Evolutionary conservation across 2,329 filamentous ascomycete species (phyloP).

Genomic region (Ophiostoma sp.): DNA sequence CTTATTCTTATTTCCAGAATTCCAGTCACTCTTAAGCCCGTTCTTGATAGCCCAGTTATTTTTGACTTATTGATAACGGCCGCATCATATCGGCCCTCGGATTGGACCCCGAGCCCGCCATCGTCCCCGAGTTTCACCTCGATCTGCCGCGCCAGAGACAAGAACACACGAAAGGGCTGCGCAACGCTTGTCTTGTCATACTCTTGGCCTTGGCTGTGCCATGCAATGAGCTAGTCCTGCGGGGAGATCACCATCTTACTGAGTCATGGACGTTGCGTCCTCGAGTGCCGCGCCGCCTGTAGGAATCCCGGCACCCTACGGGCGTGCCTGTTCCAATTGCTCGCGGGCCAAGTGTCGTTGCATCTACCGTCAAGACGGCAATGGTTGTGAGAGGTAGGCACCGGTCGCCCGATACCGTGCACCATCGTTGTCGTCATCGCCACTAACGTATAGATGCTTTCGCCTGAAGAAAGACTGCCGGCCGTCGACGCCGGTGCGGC

Average conservation of each 20-base stretch:
- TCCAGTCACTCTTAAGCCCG: neutral
- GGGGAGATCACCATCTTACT: neutral
- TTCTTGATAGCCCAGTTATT: neutral
- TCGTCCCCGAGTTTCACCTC: neutral
- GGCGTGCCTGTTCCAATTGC: slow-evolving; percentile 44
- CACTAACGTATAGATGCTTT: slow-evolving; percentile 32
- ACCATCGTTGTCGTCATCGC: too few relatives aligned
- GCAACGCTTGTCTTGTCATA: neutral
- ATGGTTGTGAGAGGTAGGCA: slow-evolving; percentile 33
- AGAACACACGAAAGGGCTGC: neutral
- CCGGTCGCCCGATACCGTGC: too few relatives aligned
- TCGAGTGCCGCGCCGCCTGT: neutral
- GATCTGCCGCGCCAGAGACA: neutral
- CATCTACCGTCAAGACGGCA: slow-evolving; percentile 34
- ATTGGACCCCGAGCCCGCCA: neutral
- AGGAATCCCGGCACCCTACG: slow-evolving; percentile 34
- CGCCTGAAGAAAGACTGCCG: slow-evolving; percentile 45
- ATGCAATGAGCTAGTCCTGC: slow-evolving; percentile 9
- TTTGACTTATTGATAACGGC: neutral
- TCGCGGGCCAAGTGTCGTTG: slow-evolving; percentile 46
- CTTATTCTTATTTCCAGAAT: neutral
- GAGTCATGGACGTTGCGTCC: neutral
- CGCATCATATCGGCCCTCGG: neutral
- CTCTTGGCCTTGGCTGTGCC: slow-evolving; percentile 9
- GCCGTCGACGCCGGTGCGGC: slow-evolving; percentile 40